Evolutionary conservation across 176 grass and related monocot genomes (phyloP), one percentile per base, ranked within the genome.

Genomic region (Luzula sylvatica): DNA sequence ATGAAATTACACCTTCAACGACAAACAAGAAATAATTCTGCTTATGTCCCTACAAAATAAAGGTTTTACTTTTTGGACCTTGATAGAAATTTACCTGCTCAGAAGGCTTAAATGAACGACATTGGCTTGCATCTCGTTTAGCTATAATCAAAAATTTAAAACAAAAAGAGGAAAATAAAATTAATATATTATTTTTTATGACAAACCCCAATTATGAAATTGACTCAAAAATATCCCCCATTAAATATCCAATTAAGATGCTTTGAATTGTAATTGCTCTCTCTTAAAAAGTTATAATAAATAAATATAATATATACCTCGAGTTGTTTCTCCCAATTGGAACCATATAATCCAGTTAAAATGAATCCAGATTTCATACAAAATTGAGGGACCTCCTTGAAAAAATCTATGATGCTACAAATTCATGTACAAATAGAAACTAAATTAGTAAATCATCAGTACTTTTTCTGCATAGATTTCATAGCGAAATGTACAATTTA

Each of bases 341-440:
- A 89, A 63, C 92, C 92, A 77, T 83, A 98, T 3, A 86, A 49
- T 17, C 74, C 85, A 53, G 40, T 46, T 18, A 98, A 46, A 69
- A 89, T 44, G 23, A 71, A 73, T 24, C 71, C 75, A 65, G 69
- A 74, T 78, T 98, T 98, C 28, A 86, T 45, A 80, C 92, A 90
- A 72, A 98, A 98, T 72, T 98, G 92, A 15, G 78, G 85, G 61
- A 98, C 75, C 69, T 90, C 92, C 58, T 90, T 90, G 61, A 98
- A 90, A 53, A 98, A 98, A 29, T 83, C 85, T 25, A 82, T 55
- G 35, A 90, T 78, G 49, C 92, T 98, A 65, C 42, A 77, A 39
- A 62, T 42, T 57, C 55, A 65, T 58, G 50, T n/a, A n/a, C n/a
- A 4, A 72, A 38, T 55, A 53, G 24, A 38, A 68, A 68, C 23